Conservation (phyloP, 1,139 yeast genomes). For the Sugiyamaella novakii region DNA sequence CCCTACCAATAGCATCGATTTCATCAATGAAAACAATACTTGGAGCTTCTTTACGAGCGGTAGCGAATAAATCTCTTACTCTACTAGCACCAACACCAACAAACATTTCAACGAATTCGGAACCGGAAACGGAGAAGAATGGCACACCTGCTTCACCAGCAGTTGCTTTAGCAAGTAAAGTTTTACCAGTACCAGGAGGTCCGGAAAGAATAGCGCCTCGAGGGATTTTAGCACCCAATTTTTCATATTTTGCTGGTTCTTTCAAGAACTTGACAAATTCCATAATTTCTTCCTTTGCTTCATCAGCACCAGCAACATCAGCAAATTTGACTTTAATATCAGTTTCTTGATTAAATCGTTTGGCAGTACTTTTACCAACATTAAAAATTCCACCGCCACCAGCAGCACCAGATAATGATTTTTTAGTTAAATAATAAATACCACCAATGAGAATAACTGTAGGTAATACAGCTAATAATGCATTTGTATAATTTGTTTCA, state of each 20-base stretch:
- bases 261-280: slow-evolving; percentile 93
- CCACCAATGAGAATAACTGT: slow-evolving; percentile 86
- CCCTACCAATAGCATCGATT: slow-evolving; percentile 97
- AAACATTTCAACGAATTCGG: slow-evolving; percentile 99
- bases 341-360: slow-evolving; percentile 86
- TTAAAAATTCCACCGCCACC: slow-evolving; percentile 46
- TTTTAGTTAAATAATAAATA: slow-evolving; percentile 66
- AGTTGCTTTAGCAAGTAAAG: slow-evolving; percentile 92
- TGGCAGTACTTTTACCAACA: slow-evolving; percentile 81
- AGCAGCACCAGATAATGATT: slow-evolving; percentile 51
- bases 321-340: slow-evolving; percentile 83
- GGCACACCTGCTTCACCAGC: slow-evolving; percentile 99
- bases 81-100: slow-evolving; percentile 99
- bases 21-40: slow-evolving; percentile 94
- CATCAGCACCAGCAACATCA: slow-evolving; percentile 97
- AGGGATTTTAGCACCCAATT: slow-evolving; percentile 93
- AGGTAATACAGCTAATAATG: slow-evolving; percentile 73
- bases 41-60: slow-evolving; percentile 93
- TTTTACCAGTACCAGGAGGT: slow-evolving; percentile 99
- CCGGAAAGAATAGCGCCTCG: slow-evolving; percentile 97
- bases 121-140: slow-evolving; percentile 90
- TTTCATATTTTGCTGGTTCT: slow-evolving; percentile 88
- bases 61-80: slow-evolving; percentile 90
- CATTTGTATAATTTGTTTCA: slow-evolving; percentile 61
- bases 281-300: slow-evolving; percentile 96